Evolutionary conservation across 1,284 basidiomycete species (phyloP).

Genomic region (Bjerkandera adusta): DNA sequence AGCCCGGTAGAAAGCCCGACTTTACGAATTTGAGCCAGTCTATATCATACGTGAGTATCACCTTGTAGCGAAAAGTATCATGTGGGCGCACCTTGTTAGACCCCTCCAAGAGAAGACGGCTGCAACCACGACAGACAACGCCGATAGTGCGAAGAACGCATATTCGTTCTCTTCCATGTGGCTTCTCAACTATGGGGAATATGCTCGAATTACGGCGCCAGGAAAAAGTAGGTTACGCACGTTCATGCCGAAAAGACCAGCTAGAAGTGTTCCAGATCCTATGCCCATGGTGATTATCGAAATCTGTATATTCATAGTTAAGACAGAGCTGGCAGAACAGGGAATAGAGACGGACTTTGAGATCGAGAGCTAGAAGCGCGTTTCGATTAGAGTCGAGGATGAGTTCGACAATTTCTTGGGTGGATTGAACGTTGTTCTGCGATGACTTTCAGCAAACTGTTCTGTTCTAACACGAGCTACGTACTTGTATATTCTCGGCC

Average conservation of each 20-base stretch:
- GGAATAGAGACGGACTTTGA: conserved; percentile 56
- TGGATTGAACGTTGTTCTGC: conserved; percentile 90
- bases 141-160: conserved; percentile 67
- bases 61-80: conserved; percentile 1
- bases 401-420: conserved; percentile 96
- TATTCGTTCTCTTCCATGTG: conserved; percentile 67
- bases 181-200: conserved; percentile 55
- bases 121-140: conserved; percentile 49
- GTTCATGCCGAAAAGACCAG: conserved; percentile 96
- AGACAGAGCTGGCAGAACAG: not conserved
- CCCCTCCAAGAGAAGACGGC: conserved; percentile 58
- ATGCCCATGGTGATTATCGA: conserved; percentile 95
- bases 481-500: conserved; percentile 83
- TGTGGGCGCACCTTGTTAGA: conserved; percentile 50
- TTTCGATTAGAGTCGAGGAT: conserved; percentile 97
- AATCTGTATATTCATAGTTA: too few relatives aligned
- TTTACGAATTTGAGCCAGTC: conserved; percentile 44
- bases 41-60: conserved; percentile 1
- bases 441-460: conserved; percentile 6
- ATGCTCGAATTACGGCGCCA: conserved; percentile 18
- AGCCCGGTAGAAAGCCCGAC: conserved; percentile 26
- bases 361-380: conserved; percentile 85
- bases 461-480: conserved; percentile 20
- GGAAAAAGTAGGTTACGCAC: conserved; percentile 43
- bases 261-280: conserved; percentile 88